Evolutionary conservation across 768 basidiomycete species (phyloP), one percentile per base, ranked within the genome.

Genomic region (Tricholoma bakamatsutake): DNA sequence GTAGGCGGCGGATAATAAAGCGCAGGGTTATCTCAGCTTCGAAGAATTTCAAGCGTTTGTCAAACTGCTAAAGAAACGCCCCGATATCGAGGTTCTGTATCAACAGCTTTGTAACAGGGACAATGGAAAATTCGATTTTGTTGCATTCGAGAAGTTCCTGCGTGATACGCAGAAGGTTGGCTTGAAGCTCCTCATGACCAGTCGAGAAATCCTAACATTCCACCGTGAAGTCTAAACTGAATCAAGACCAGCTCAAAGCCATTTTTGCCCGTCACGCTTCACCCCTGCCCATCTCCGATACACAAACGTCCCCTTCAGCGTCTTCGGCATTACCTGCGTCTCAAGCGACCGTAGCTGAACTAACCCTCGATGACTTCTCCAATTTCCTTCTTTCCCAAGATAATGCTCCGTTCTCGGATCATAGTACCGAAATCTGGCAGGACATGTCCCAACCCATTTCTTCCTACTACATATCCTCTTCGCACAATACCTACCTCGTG

Each of bases 401-500:
- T 59, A 98, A 97, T 62, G 69, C 85, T 0, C 69, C 70, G 0
- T 76, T 79, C 55, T 71, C 69, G 65, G 84, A 66, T 63, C 72
- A 67, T 43, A 61, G 72, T 45, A 59, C 59, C 17, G 71, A 74
- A 13, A 71, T 85, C 5, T 77, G 76, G 68, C 90, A 94, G 50
- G 88, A 97, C 62, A 98, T 98, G 97, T 88, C 87, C 0, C 75
- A 80, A 1, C 93, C 96, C 1, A 75, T 97, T 12, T 81, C 84
- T 1, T 90, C 98, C 56, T 98, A 98, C 49, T 92, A 77, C 64
- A 81, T 95, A 64, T 93, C 90, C 3, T 86, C 90, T 10, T 93
- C 90, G 8, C 95, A 98, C 66, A 98, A 98, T 61, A 94, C 92
- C 0, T 94, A 94, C 64, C 83, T 95, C 8, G 83, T 91, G 15